Base-by-base conservation (phyloP, 169 alveolate genomes). In the Miamiensis avidus region DNA sequence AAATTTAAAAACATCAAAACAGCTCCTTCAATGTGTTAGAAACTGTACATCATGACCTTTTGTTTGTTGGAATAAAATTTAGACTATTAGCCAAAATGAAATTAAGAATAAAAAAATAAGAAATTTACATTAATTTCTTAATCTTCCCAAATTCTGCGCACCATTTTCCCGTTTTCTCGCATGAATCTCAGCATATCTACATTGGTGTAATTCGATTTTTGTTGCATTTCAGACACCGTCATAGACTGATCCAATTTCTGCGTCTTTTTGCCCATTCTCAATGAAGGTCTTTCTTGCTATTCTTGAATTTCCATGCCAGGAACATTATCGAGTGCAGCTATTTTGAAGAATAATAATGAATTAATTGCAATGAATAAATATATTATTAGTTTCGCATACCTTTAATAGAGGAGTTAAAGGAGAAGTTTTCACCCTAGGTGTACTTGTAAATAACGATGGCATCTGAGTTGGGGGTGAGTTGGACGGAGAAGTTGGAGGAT, bases 101-200 rank as follows among this genome's bases (percentile, higher is more conserved):
- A 20, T 49, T 49, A 49, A 49, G 20, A 49, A 49, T 49, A 49
- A 49, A 49, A 49, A 11, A 49, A 49, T 49, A 49, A 49, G 4
- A 49, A 49, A 11, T 49, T 49, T 49, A 79, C 84, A 64, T 72
- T 74, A 34, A 79, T 79, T 64, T 79, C 84, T 79, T 49, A 49
- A 27, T 79, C 84, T 16, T 79, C 31, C 84, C 84, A 79, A 31
- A 79, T 79, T 79, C 84, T 79, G 27, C 64, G 34, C 29, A 33
- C 16, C 20, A 34, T 75, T 0, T 29, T 72, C 15, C 76, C 34
- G n/a, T 34, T 79, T 0, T 26, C 65, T 27, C 28, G 30, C 84
- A 79, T 79, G 29, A 79, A 79, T 64, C 31, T 34, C 0, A 64
- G 34, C 0, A 79, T 25, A 79, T 79, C 84, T 15, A 29, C 31